Base-by-base conservation (phyloP, 176 grass and related monocot genomes). In the Aechmea fasciata region DNA sequence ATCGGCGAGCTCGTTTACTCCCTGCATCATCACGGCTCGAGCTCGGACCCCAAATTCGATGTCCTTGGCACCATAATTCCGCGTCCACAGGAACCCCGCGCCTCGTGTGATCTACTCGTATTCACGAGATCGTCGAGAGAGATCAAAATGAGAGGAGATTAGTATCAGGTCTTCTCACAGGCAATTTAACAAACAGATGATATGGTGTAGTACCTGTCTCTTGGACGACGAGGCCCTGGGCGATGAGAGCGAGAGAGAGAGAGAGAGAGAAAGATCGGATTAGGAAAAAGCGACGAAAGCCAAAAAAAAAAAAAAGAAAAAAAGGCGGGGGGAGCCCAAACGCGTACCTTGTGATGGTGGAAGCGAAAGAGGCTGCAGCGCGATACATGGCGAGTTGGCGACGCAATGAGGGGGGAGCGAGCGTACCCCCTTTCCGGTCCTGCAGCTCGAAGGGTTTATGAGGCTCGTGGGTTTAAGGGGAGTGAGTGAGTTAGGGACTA, bases 1-100 rank as follows among this genome's bases (percentile, higher is more conserved):
- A 26, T 91, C 88, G 11, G 88, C 81, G 72, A 91, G 84, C 64
- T 91, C 88, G 63, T 84, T 87, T 67, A 91, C 88, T 59, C 88
- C 88, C 68, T 81, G 88, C 26, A 91, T 84, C 78, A 91, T 84
- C 68, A 81, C 78, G 41, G 84, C 78, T 13, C 88, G 88, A 25
- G 88, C 84, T 50, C 65, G 57, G n/a, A 72, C 23, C 24, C 84
- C 88, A 62, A 91, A 91, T 59, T 69, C n/a, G 68, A 91, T 82
- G 63, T 87, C 88, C 84, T 87, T 91, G 11, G 84, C 78, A 12
- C 78, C 84, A 50, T 91, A 91, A 50, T 75, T 73, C 26, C 88
- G 78, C 48, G 64, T 28, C 71, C 64, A 87, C 69, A 82, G 68
- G 59, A 10, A 14, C 54, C n/a, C 54, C 5, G n/a, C 54, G 19